phyloP scores from a whole-genome alignment of 2,329 filamentous ascomycete genomes.

The Aspergillus niger region DNA sequence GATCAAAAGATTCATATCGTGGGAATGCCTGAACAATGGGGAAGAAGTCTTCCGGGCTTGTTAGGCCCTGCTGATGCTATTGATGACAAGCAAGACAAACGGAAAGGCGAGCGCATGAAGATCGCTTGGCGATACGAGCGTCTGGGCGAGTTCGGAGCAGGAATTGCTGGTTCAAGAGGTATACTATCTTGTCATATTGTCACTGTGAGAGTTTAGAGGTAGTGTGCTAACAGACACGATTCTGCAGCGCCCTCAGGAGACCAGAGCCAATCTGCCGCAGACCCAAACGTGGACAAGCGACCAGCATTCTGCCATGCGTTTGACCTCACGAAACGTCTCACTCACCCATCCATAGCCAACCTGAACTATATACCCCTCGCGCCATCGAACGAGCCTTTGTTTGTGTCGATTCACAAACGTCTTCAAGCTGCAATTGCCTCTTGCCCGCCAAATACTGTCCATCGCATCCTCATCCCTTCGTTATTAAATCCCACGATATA shows the following conservation, averaged over 20 bases:
- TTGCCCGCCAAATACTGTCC: constrained; percentile 64
- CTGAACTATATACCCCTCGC: constrained; percentile 55
- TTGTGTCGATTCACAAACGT: constrained; percentile 64
- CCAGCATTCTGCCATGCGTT: constrained; percentile 70
- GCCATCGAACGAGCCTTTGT: constrained; percentile 53
- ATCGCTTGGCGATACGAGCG: constrained; percentile 98
- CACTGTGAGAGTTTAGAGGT: background rate
- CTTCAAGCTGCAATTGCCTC: constrained; percentile 59
- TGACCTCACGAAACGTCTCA: constrained; percentile 68
- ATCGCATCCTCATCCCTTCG: constrained; percentile 81
- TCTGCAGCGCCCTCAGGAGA: constrained; percentile 30
- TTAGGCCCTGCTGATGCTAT: constrained; percentile 52
- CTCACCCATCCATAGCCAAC: constrained; percentile 55
- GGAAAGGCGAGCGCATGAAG: constrained; percentile 80
- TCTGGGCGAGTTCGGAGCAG: constrained; percentile 68
- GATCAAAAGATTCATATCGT: constrained; percentile 86
- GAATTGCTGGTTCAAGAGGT: constrained; percentile 62
- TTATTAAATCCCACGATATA: constrained; percentile 87
- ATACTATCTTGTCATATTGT: constrained; percentile 30
- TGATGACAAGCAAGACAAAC: constrained; percentile 44
- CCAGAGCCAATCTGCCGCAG: constrained; percentile 48
- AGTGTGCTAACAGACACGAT: constrained; percentile 24
- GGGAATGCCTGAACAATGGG: constrained; percentile 78
- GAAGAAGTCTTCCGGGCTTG: constrained; percentile 77
- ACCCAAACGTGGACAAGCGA: constrained; percentile 24